phyloP scores from a whole-genome alignment of 306 rosid species.

The Inga oerstediana region DNA sequence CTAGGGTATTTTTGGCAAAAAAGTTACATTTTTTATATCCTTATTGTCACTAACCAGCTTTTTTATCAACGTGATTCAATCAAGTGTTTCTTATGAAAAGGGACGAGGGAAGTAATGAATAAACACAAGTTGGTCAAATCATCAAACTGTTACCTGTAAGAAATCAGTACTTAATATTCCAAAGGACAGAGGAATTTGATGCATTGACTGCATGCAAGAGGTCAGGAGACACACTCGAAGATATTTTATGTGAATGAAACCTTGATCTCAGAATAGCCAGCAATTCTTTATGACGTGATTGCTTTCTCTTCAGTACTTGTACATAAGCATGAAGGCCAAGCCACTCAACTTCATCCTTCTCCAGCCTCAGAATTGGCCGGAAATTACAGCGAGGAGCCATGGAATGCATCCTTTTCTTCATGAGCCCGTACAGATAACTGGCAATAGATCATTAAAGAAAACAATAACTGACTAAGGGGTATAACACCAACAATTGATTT shows the following conservation, averaged over 20 bases:
- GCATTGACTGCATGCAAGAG: slow-evolving; percentile 62
- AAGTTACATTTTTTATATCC: too few relatives aligned
- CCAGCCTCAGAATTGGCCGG: slow-evolving; percentile 56
- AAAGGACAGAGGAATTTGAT: slow-evolving; percentile 68
- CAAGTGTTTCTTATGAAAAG: too few relatives aligned
- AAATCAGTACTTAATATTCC: slow-evolving; percentile 74
- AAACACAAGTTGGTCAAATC: slow-evolving; percentile 12
- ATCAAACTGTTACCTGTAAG: slow-evolving; percentile 37
- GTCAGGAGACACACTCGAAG: slow-evolving; percentile 46
- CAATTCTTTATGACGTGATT: slow-evolving; percentile 63
- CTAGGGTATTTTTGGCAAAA: too few relatives aligned
- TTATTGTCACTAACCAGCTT: too few relatives aligned
- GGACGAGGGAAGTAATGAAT: background rate
- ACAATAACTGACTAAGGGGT: slow-evolving; percentile 16
- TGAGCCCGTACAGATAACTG: slow-evolving; percentile 68
- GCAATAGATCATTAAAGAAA: slow-evolving; percentile 29
- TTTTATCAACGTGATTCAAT: too few relatives aligned
- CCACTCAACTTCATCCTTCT: slow-evolving; percentile 77
- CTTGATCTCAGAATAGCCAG: slow-evolving; percentile 53
- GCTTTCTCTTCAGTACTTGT: slow-evolving; percentile 69
- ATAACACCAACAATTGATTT: background rate
- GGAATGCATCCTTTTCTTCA: slow-evolving; percentile 69
- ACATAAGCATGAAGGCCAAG: slow-evolving; percentile 77
- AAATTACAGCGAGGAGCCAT: slow-evolving; percentile 34
- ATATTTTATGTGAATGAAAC: slow-evolving; percentile 44